These are phyloP conservation scores for Pleurotus djamor DNA, from an alignment of 768 basidiomycete genomes.

Conservation along the genomic window DNA sequence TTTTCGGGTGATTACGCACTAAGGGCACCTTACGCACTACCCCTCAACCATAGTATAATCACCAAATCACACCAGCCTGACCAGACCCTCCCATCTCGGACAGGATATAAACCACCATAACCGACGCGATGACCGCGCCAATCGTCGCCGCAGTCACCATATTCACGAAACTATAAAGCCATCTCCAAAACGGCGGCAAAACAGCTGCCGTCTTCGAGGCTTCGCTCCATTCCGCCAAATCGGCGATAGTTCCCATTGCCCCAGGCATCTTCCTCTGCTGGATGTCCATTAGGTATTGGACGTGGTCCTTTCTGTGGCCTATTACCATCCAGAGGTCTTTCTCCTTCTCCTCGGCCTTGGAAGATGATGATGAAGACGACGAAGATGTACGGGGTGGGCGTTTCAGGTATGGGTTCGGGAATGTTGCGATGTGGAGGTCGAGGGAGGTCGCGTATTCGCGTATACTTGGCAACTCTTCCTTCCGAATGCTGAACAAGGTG, in stretches of 20 bases:
- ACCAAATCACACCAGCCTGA: background rate
- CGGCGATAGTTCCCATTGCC: conserved; percentile 7
- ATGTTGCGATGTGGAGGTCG: conserved; percentile 23
- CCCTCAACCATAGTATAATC: too few relatives aligned
- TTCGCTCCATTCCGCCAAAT: background rate
- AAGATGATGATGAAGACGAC: background rate
- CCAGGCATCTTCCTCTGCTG: conserved; percentile 20
- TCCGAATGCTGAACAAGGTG: conserved; percentile 23
- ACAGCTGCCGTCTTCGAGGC: background rate
- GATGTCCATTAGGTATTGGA: conserved; percentile 21
- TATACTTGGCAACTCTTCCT: conserved; percentile 20
- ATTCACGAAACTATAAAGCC: conserved; percentile 6
- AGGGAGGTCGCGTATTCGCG: conserved; percentile 19
- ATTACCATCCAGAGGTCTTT: conserved; percentile 23
- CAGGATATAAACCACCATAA: background rate
- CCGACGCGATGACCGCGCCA: conserved; percentile 6
- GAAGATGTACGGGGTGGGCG: background rate
- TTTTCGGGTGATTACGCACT: too few relatives aligned
- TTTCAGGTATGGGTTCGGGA: conserved; percentile 8
- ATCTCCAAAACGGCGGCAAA: background rate
- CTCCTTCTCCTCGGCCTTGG: conserved; percentile 8
- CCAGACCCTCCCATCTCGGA: background rate
- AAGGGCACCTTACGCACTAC: too few relatives aligned
- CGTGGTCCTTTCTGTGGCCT: conserved; percentile 22
- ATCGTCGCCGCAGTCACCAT: conserved; percentile 3